Evolutionary conservation across 2,329 filamentous ascomycete genomes (phyloP).

Genomic region (Neoarthrinium moseri): DNA sequence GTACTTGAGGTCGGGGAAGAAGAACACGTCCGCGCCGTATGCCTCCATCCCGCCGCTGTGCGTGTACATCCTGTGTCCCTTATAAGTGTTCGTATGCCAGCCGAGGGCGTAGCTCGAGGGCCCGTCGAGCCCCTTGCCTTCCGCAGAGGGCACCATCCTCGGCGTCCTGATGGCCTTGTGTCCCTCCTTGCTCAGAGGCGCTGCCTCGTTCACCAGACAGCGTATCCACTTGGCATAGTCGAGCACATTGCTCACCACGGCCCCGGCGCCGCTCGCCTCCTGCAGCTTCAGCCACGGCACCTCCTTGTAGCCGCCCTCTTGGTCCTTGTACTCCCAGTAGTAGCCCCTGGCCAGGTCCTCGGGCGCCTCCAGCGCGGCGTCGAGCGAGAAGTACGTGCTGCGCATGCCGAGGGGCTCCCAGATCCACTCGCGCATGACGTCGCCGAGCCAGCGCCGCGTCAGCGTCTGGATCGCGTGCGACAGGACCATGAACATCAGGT

Average conservation of each 20-base stretch:
- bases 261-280: conserved; percentile 37
- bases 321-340: conserved; percentile 30
- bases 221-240: conserved; percentile 53
- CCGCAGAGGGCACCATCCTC: conserved; percentile 23
- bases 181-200: conserved; percentile 30
- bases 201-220: conserved; percentile 39
- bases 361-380: conserved; percentile 25
- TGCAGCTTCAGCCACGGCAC: conserved; percentile 26
- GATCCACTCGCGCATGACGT: conserved; percentile 36
- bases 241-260: conserved; percentile 41
- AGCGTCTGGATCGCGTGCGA: conserved; percentile 44
- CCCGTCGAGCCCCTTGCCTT: conserved; percentile 25
- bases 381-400: conserved; percentile 32
- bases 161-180: conserved; percentile 32
- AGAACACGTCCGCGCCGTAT: conserved; percentile 41
- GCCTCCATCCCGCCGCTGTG: conserved; percentile 44
- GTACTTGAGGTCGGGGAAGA: conserved; percentile 42
- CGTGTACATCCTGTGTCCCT: conserved; percentile 38
- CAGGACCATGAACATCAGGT: conserved; percentile 49
- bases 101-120: conserved; percentile 39
- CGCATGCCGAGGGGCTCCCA: conserved; percentile 45
- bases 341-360: conserved; percentile 40
- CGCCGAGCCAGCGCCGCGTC: conserved; percentile 35
- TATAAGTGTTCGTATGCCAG: conserved; percentile 36
- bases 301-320: conserved; percentile 14